Evolutionary conservation across 208 protist genomes (phyloP), one percentile per base, ranked within the genome.

Genomic region (Crithidia expoeki): DNA sequence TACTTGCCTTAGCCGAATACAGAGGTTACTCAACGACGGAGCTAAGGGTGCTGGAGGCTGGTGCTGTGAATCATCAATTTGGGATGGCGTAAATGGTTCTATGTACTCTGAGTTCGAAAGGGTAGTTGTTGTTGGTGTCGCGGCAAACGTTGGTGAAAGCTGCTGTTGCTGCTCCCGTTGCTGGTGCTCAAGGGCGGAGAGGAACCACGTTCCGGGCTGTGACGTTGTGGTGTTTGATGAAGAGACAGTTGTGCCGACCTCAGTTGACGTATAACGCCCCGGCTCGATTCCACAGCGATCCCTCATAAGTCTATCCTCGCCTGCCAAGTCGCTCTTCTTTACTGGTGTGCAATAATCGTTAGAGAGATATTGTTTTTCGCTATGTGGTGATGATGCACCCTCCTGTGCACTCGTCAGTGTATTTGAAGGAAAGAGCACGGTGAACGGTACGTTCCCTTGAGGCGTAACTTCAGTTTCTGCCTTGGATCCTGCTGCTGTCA

Each of bases 101-200:
- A n/a, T n/a, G n/a, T n/a, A n/a, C n/a, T n/a, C n/a, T n/a, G n/a
- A n/a, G n/a, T n/a, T n/a, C n/a, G n/a, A n/a, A n/a, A n/a, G n/a
- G n/a, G n/a, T n/a, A n/a, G n/a, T n/a, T n/a, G n/a, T n/a, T n/a
- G n/a, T n/a, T n/a, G n/a, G n/a, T n/a, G n/a, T n/a, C n/a, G n/a
- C n/a, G n/a, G n/a, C n/a, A n/a, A n/a, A n/a, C 38, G 38, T 44
- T 14, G 38, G 7, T 14, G 38, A 17, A 7, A 44, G 44, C 17
- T n/a, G 23, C 23, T 34, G 36, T 32, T 59, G 65, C 52, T 65
- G 60, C 60, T 74, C 62, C 10, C 34, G 40, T 23, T 47, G 60
- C 21, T 76, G 63, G 16, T 71, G 57, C 34, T 55, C 57, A 27
- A 71, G 50, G 27, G 64, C 63, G 11, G 64, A 72, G 42, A 77